Evolutionary conservation across 176 grass and related monocot species (phyloP), one percentile per base, ranked within the genome.

Genomic region (Lolium multiflorum): DNA sequence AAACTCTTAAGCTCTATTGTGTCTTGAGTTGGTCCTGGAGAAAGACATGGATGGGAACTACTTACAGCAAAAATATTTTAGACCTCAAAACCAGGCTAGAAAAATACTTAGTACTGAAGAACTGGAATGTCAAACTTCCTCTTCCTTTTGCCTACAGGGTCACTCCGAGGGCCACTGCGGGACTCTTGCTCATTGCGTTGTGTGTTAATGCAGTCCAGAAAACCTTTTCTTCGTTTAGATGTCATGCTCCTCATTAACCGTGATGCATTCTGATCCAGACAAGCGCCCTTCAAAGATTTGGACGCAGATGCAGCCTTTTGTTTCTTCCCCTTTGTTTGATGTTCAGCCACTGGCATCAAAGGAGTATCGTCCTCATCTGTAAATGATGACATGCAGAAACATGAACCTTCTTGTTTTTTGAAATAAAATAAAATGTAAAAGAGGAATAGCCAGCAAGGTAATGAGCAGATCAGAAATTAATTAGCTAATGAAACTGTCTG

Each of bases 191-290:
- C 75, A 48, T 75, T 89, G 11, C 47, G 60, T n/a, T 87, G 69
- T 25, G 51, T 25, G 62, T 22, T 18, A 4, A 96, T 75, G 78
- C 85, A 93, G 25, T 88, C 68, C 26, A 90, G 14, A 2, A 96
- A 41, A 57, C 79, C 43, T 61, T 75, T 92, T 77, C 91, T 85
- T 88, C 91, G 83, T 46, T 65, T 11, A 22, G 74, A 52, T 15
- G 83, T 37, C 81, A 96, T 88, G 62, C 82, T 47, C 49, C 91
- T 94, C 8, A 96, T 69, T n/a, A 87, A 88, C 76, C 75, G 92
- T n/a, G 38, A 17, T 61, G 89, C 73, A 31, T 89, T 88, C 68
- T 77, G 82, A 83, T 96, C 91, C 61, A 90, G 6, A 6, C 55
- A 25, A 61, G 77, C 14, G 17, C 43, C 52, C 77, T 88, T 88